A percentile compares a stretch with the other conserved stretches of the same genome.
phyloP scores from a whole-genome alignment of 345 rosid genomes.

The Salix viminalis region DNA sequence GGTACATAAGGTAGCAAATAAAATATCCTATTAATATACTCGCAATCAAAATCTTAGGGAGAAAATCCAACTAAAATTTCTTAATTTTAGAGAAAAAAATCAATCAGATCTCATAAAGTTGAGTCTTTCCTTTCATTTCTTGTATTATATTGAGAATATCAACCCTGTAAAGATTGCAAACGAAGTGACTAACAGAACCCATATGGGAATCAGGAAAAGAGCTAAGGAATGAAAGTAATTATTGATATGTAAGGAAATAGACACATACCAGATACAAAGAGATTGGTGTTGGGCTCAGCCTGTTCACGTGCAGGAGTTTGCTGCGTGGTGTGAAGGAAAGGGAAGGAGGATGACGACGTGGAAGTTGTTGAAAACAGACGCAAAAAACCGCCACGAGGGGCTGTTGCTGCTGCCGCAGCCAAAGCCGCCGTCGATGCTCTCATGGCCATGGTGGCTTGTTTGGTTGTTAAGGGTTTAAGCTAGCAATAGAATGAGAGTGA shows the following conservation, averaged over 20 bases:
- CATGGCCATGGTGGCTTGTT: constrained; percentile 23
- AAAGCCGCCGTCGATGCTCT: constrained; percentile 31
- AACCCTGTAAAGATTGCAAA: background rate
- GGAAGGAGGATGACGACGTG: constrained; percentile 33
- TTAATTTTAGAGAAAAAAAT: background rate
- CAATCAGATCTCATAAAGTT: background rate
- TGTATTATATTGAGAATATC: background rate
- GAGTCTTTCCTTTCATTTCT: background rate
- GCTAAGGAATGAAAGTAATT: background rate
- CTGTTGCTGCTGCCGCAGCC: constrained; percentile 15
- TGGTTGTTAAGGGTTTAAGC: constrained; percentile 10
- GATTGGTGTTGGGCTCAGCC: constrained; percentile 73
- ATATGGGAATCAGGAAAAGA: background rate
- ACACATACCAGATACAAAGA: constrained; percentile 60
- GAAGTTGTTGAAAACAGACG: constrained; percentile 46
- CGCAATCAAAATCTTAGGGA: background rate
- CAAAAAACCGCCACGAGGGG: constrained; percentile 43
- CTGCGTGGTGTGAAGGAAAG: constrained; percentile 23
- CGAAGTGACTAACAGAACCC: background rate
- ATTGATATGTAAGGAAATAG: background rate
- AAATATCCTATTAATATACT: background rate
- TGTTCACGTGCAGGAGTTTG: constrained; percentile 42
- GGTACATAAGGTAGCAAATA: background rate
- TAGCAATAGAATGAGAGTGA: background rate
- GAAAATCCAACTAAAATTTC: background rate